A percentile compares a stretch with the other conserved stretches of the same genome.
phyloP scores from a whole-genome alignment of 164 flowering plant species.

The Kingdonia uniflora region DNA sequence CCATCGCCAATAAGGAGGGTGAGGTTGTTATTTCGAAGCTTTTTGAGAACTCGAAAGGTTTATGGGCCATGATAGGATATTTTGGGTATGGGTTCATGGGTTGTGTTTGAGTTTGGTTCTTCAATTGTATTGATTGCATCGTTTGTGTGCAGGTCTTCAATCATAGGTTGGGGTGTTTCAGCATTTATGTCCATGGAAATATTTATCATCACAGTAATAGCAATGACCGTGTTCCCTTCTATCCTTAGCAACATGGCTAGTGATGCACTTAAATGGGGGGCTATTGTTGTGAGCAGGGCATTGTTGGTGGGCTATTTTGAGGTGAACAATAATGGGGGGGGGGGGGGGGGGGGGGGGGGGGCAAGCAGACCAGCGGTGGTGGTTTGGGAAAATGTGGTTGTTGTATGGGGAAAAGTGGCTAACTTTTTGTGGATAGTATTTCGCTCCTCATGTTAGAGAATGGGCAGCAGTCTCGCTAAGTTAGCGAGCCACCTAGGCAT shows the following conservation, averaged over 20 bases:
- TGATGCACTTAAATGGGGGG: not conserved
- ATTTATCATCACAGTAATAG: conserved; percentile 1
- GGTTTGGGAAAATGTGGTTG: not conserved
- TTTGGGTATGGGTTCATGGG: not conserved
- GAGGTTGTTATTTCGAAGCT: not conserved
- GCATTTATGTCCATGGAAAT: not conserved
- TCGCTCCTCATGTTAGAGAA: not conserved
- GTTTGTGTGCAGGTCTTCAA: not conserved
- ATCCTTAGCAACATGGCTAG: not conserved
- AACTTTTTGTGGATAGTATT: not conserved
- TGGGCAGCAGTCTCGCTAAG: no score
- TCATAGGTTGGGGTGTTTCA: not conserved
- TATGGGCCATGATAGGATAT: not conserved
- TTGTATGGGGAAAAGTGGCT: not conserved
- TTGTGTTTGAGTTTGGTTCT: not conserved
- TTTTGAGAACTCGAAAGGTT: not conserved
- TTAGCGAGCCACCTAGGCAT: no score
- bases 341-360: not conserved
- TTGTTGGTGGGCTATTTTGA: no score
- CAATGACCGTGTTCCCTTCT: not conserved
- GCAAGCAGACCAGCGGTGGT: not conserved
- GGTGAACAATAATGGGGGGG: not conserved
- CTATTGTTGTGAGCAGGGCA: not conserved
- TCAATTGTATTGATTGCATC: not conserved
- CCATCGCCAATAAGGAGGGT: conserved; percentile 1